Conservation (phyloP, 768 basidiomycete species). For the Lentinula sp. region DNA sequence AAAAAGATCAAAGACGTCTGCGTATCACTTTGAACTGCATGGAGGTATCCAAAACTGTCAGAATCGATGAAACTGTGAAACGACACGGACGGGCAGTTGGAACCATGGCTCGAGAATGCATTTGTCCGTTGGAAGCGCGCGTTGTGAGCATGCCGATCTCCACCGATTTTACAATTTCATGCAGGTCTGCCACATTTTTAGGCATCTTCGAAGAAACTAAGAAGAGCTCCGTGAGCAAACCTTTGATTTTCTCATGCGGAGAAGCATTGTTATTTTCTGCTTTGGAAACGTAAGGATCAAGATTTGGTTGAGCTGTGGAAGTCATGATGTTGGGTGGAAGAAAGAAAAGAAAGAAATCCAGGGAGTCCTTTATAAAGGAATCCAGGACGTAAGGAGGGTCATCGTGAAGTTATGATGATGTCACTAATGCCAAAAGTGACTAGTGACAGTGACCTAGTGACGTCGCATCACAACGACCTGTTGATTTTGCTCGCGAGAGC, state of each 20-base stretch:
- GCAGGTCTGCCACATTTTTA: constrained; percentile 38
- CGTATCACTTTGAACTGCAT: constrained; percentile 35
- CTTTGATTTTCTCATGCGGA: constrained; percentile 61
- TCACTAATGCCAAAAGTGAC: too few relatives aligned
- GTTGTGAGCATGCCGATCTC: constrained; percentile 77
- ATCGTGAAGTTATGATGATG: too few relatives aligned
- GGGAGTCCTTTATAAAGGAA: neutral
- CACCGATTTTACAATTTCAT: constrained; percentile 55
- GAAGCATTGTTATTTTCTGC: constrained; percentile 54
- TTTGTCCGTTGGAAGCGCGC: constrained; percentile 53
- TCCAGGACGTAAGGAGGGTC: neutral
- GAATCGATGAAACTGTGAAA: neutral
- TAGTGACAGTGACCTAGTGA: too few relatives aligned
- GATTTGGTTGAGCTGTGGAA: constrained; percentile 21
- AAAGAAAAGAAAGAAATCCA: neutral
- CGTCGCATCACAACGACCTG: too few relatives aligned
- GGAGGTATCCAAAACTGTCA: neutral
- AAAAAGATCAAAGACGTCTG: constrained; percentile 61
- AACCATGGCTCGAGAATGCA: constrained; percentile 82
- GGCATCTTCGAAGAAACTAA: neutral
- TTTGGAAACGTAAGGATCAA: constrained; percentile 71
- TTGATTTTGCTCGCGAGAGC: too few relatives aligned
- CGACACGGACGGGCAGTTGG: constrained; percentile 53
- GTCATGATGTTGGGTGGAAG: neutral
- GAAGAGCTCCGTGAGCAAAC: constrained; percentile 22